Evolutionary conservation across 2,329 filamentous ascomycete species (phyloP).

Genomic region (Arthroderma uncinatum): DNA sequence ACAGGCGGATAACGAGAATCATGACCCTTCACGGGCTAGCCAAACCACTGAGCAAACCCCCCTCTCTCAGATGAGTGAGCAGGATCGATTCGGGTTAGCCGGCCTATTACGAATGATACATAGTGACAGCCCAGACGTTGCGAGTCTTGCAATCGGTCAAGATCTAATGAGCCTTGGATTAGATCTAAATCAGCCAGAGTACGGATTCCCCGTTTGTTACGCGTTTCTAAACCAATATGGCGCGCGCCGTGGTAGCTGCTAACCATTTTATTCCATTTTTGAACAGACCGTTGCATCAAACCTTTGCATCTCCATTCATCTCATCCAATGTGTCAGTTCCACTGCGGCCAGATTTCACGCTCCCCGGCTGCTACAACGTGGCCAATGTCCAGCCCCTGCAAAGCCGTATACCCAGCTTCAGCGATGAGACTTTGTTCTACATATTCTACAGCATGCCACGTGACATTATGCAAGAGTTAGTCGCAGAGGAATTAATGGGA

Average conservation of each 20-base stretch:
- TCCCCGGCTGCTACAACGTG: slow-evolving; percentile 55
- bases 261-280: slow-evolving; percentile 11
- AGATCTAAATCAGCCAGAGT: slow-evolving; percentile 53
- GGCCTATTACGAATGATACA: slow-evolving; percentile 50
- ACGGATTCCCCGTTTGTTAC: slow-evolving; percentile 22
- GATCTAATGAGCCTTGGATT: slow-evolving; percentile 53
- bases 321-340: slow-evolving; percentile 46
- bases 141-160: slow-evolving; percentile 49
- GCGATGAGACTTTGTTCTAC: slow-evolving; percentile 55
- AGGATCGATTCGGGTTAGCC: slow-evolving; percentile 49
- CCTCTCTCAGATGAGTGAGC: slow-evolving; percentile 48
- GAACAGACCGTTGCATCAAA: slow-evolving; percentile 49
- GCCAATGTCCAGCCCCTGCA: slow-evolving; percentile 54
- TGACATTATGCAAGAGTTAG: slow-evolving; percentile 55
- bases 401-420: slow-evolving; percentile 48
- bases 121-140: slow-evolving; percentile 42
- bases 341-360: slow-evolving; percentile 51
- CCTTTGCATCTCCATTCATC: slow-evolving; percentile 53
- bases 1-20: slow-evolving; percentile 20
- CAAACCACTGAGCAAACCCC: slow-evolving; percentile 14
- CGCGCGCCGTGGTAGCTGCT: neutral
- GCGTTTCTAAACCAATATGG: neutral
- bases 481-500: slow-evolving; percentile 49
- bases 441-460: slow-evolving; percentile 59
- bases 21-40: slow-evolving; percentile 8